These are phyloP conservation scores for Priceomyces carsonii DNA, from an alignment of 805 yeast species.

Conservation along the genomic window DNA sequence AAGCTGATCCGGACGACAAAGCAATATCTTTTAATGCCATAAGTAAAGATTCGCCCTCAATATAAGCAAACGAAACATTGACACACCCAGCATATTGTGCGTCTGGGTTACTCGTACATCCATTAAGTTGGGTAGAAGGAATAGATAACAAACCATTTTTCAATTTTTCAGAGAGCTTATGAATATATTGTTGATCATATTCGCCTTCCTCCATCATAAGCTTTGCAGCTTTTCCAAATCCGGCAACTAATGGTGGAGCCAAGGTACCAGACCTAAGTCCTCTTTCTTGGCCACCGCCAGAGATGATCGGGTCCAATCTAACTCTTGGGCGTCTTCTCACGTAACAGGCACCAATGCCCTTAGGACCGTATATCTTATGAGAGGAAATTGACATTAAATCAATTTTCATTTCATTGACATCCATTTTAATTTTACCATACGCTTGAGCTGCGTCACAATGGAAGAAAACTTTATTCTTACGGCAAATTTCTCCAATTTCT, in stretches of 20 bases:
- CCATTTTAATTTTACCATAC: slow-evolving; percentile 88
- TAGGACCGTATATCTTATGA: slow-evolving; percentile 97
- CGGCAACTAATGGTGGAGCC: slow-evolving; percentile 94
- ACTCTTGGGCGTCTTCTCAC: slow-evolving; percentile 98
- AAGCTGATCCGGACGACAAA: slow-evolving; percentile 93
- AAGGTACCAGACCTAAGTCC: slow-evolving; percentile 96
- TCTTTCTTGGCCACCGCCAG: slow-evolving; percentile 99
- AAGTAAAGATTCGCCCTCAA: slow-evolving; percentile 95
- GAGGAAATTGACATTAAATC: slow-evolving; percentile 93
- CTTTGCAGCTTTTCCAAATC: slow-evolving; percentile 97
- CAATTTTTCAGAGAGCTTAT: slow-evolving; percentile 70
- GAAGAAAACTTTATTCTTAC: slow-evolving; percentile 87
- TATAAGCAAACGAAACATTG: slow-evolving; percentile 93
- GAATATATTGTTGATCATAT: slow-evolving; percentile 72
- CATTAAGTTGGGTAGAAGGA: slow-evolving; percentile 89
- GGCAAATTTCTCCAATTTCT: slow-evolving; percentile 87
- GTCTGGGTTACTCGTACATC: slow-evolving; percentile 57
- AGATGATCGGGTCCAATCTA: slow-evolving; percentile 89
- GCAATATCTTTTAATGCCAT: slow-evolving; percentile 99
- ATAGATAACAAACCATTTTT: slow-evolving; percentile 70
- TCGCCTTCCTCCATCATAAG: slow-evolving; percentile 71
- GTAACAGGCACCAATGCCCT: slow-evolving; percentile 93
- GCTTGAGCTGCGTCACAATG: slow-evolving; percentile 99
- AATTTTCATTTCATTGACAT: slow-evolving; percentile 90
- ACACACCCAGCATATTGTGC: slow-evolving; percentile 86